phyloP scores from a whole-genome alignment of 306 rosid species.

The Acacia crassicarpa region DNA sequence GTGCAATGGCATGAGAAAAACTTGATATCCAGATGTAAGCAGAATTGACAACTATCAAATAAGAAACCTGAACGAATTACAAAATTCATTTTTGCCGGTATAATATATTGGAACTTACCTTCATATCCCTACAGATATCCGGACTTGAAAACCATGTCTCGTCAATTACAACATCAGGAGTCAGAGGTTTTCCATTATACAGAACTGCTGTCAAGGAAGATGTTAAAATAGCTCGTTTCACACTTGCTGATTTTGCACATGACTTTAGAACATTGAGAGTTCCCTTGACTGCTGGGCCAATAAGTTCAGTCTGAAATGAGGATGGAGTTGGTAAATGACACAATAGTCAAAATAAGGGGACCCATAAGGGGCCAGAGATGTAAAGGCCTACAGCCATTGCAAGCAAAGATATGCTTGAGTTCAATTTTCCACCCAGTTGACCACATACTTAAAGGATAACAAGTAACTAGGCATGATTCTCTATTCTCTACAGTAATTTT shows the following conservation, averaged over 20 bases:
- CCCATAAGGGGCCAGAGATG: neutral
- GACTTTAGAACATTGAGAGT: slow-evolving; percentile 16
- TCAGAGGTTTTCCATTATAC: neutral
- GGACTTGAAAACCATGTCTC: slow-evolving; percentile 8
- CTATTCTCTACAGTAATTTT: neutral
- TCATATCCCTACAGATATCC: neutral
- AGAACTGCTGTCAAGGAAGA: neutral
- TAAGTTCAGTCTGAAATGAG: slow-evolving; percentile 11
- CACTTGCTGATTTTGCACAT: slow-evolving; percentile 38
- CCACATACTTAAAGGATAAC: neutral
- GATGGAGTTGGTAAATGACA: neutral
- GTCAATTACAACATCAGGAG: neutral
- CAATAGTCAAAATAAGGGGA: neutral
- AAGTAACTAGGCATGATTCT: neutral
- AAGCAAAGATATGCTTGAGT: neutral
- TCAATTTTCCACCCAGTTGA: neutral
- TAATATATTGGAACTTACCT: neutral
- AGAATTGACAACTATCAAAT: neutral
- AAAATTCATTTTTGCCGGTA: neutral
- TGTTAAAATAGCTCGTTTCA: slow-evolving; percentile 6
- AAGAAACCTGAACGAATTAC: neutral
- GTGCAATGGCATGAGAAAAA: neutral
- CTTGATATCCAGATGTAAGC: neutral
- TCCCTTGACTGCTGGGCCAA: slow-evolving; percentile 2
- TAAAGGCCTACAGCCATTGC: neutral